phyloP scores from a whole-genome alignment of 2,329 filamentous ascomycete genomes.

The Fusarium sp. region DNA sequence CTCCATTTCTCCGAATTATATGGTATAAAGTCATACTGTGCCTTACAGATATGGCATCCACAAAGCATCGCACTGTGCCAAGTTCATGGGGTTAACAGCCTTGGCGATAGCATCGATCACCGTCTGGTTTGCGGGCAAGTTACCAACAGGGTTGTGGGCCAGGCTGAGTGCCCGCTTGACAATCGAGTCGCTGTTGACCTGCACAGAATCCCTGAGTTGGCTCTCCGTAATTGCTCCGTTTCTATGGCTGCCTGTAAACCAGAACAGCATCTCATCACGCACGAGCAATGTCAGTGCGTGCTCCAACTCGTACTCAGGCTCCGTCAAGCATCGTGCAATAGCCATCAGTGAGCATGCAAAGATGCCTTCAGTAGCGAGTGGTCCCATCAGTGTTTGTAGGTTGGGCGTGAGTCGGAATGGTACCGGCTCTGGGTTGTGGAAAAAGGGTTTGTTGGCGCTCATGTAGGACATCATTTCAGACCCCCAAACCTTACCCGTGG shows the following conservation, averaged over 20 bases:
- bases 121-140: slow-evolving; percentile 94
- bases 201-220: slow-evolving; percentile 81
- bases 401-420: slow-evolving; percentile 98
- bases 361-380: slow-evolving; percentile 93
- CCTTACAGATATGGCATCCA: slow-evolving; percentile 95
- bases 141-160: slow-evolving; percentile 80
- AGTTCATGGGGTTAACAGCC: slow-evolving; percentile 89
- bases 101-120: slow-evolving; percentile 94
- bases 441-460: slow-evolving; percentile 84
- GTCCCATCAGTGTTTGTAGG: slow-evolving; percentile 94
- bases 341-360: slow-evolving; percentile 97
- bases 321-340: slow-evolving; percentile 91
- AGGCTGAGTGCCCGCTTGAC: slow-evolving; percentile 90
- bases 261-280: slow-evolving; percentile 97
- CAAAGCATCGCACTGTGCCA: slow-evolving; percentile 88
- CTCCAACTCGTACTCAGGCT: slow-evolving; percentile 90
- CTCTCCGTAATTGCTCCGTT: slow-evolving; percentile 62
- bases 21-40: slow-evolving; percentile 9
- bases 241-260: slow-evolving; percentile 86
- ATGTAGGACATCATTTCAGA: slow-evolving; percentile 93
- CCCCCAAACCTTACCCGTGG: slow-evolving; percentile 94
- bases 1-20: slow-evolving; percentile 3
- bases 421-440: slow-evolving; percentile 94
- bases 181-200: slow-evolving; percentile 88
- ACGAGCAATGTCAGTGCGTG: slow-evolving; percentile 95